Evolutionary conservation across 1,284 basidiomycete genomes (phyloP).

Genomic region (Xerocomus nothofagi): DNA sequence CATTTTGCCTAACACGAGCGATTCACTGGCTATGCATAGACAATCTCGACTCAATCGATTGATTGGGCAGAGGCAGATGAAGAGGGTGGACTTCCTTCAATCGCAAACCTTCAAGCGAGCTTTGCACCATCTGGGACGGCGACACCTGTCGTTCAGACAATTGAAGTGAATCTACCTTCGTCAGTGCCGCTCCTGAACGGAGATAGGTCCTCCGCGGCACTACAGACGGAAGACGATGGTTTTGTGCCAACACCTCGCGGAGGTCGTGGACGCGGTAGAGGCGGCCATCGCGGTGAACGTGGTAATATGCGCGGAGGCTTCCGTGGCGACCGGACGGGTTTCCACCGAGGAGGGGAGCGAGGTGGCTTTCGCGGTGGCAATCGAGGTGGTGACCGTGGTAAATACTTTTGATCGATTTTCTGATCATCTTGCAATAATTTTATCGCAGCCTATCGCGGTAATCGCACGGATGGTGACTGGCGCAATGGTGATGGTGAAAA

Average conservation of each 20-base stretch:
- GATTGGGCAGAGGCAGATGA: constrained; percentile 61
- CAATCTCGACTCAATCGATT: constrained; percentile 35
- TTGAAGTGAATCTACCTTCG: constrained; percentile 39
- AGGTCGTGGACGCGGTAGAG: constrained; percentile 45
- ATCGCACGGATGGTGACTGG: constrained; percentile 39
- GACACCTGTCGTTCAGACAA: constrained; percentile 48
- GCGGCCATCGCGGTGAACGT: constrained; percentile 42
- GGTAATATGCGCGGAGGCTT: constrained; percentile 39
- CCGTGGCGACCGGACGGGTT: constrained; percentile 37
- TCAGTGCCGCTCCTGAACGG: constrained; percentile 31
- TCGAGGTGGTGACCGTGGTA: constrained; percentile 44
- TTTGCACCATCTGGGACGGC: constrained; percentile 50
- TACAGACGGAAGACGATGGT: constrained; percentile 56
- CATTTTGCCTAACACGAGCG: not conserved
- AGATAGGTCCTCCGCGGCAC: constrained; percentile 27
- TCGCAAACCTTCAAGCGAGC: constrained; percentile 54
- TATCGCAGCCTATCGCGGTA: constrained; percentile 37
- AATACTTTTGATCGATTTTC: constrained; percentile 12
- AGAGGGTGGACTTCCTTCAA: constrained; percentile 56
- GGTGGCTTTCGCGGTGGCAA: constrained; percentile 40
- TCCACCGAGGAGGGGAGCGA: constrained; percentile 41
- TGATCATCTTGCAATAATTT: not conserved
- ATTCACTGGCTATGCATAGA: constrained; percentile 17
- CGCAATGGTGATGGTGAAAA: constrained; percentile 39
- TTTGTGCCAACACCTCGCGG: constrained; percentile 50